Evolutionary conservation across 2,329 filamentous ascomycete genomes (phyloP), one percentile per base, ranked within the genome.

Genomic region (Pseudogymnoascus sp.): DNA sequence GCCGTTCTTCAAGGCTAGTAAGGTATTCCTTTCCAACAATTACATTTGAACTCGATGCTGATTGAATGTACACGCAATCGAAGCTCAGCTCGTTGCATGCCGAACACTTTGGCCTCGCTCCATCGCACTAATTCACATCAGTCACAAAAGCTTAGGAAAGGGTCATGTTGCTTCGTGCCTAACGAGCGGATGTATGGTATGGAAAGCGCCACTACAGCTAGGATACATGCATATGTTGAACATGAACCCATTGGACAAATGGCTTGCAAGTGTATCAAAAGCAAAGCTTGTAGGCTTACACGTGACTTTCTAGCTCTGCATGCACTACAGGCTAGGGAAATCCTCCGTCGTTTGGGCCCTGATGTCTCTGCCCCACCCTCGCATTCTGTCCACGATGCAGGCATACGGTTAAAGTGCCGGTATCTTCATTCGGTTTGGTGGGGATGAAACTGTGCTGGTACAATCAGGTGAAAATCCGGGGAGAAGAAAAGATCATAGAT

Each of bases 31-130:
- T 78, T 53, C 74, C 73, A 2, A 77, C 73, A 42, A 78, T 76
- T 0, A 75, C 68, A 67, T 77, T 78, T 0, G 73, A 70, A 1
- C 72, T 69, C 14, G 73, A 73, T 6, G 69, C 68, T 2, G 74
- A 70, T 7, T 75, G 70, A 5, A 73, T 72, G 68, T 80, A 80
- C 34, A 74, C 68, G 66, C 78, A 80, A 8, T 79, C 77, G 62
- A 77, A 77, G 5, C 74, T 75, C 31, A 78, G 70, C 36, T 76
- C 73, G 14, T 64, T 66, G 63, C 78, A 80, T 23, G 73, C 69
- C n/a, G 74, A 75, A 65, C 78, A 80, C 46, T 73, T 73, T 11
- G 78, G 78, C 18, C 75, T 72, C 9, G 66, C 66, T 9, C 78
- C 77, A 69, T 80, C 77, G 62, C 78, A 80, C 71, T 78, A 66